These are phyloP conservation scores for Pyrus hybrid DNA, from an alignment of 331 rosid genomes.

Conservation along the genomic window DNA sequence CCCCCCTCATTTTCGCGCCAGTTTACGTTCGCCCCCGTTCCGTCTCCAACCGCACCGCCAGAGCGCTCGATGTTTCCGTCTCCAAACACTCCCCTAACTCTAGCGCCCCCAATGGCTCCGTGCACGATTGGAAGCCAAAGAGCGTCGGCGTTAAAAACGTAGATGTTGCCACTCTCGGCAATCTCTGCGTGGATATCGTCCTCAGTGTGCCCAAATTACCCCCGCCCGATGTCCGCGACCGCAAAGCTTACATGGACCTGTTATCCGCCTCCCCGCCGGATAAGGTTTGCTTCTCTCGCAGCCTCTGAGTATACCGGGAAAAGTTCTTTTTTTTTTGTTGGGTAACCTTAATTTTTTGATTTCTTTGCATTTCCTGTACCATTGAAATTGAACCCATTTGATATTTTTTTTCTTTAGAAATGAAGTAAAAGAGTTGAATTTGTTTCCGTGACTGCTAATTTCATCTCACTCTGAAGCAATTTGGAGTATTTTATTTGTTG, in stretches of 20 bases:
- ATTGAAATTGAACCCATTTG: background rate
- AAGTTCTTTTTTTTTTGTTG: background rate
- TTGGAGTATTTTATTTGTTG: background rate
- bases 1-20: constrained; percentile 14
- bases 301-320: background rate
- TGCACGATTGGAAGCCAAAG: constrained; percentile 14
- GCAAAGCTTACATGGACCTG: constrained; percentile 67
- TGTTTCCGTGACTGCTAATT: background rate
- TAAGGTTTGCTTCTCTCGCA: constrained; percentile 33
- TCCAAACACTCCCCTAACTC: constrained; percentile 7
- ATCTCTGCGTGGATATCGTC: constrained; percentile 87
- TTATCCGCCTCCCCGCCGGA: constrained; percentile 72
- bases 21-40: background rate
- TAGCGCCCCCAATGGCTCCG: constrained; percentile 18
- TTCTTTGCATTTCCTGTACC: background rate
- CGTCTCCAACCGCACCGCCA: constrained; percentile 38
- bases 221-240: constrained; percentile 41
- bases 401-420: background rate
- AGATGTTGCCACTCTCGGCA: constrained; percentile 77
- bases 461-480: background rate
- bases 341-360: background rate
- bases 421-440: background rate
- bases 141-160: constrained; percentile 30
- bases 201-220: constrained; percentile 77
- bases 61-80: constrained; percentile 22